phyloP scores from a whole-genome alignment of 1,284 basidiomycete species.

The Malassezia psittaci region DNA sequence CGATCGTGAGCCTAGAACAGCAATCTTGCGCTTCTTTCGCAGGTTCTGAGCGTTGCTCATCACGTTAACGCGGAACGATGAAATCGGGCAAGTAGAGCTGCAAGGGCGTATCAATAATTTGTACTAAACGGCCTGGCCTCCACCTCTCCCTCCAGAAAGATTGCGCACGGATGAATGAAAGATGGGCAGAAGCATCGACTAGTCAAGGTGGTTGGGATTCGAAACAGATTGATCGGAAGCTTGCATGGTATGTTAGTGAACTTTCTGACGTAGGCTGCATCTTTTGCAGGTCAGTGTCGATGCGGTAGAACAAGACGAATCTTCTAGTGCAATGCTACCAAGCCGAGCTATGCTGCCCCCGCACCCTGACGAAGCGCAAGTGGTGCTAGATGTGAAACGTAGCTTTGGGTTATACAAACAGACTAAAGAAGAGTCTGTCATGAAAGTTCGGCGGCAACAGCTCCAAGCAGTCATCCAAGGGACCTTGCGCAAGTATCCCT shows the following conservation, averaged over 20 bases:
- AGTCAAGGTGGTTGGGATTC: constrained; percentile 1
- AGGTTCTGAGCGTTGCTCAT: constrained; percentile 15
- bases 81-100: too few species aligned
- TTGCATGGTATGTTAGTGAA: neutral
- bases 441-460: constrained; percentile 20
- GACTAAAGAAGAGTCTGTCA: neutral
- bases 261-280: neutral
- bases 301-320: neutral
- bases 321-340: neutral
- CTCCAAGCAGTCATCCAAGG: constrained; percentile 50
- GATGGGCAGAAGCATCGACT: neutral
- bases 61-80: neutral
- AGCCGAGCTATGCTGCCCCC: constrained; percentile 9
- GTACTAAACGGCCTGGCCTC: neutral
- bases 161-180: neutral
- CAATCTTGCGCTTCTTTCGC: constrained; percentile 45
- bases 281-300: neutral
- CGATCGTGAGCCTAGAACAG: constrained; percentile 44
- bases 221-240: neutral
- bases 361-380: constrained; percentile 34
- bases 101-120: too few species aligned
- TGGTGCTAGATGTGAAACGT: constrained; percentile 39
- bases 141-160: neutral
- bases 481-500: constrained; percentile 63
- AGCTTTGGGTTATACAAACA: constrained; percentile 26